Conservation (phyloP, 2,329 filamentous ascomycete genomes). For the Penicillium freii region DNA sequence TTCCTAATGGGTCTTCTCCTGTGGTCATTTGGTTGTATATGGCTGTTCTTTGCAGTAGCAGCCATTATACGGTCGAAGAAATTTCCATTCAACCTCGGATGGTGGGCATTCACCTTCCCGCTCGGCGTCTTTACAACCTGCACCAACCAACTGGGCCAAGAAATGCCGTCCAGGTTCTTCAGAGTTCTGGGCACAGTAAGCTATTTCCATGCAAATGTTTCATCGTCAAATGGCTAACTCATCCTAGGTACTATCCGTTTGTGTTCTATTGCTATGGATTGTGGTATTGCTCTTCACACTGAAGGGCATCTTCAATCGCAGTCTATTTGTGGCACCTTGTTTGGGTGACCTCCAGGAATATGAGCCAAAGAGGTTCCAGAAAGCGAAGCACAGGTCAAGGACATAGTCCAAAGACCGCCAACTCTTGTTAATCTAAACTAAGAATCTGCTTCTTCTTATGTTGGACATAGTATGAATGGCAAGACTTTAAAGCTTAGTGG, state of each 20-base stretch:
- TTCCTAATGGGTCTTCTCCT: background rate
- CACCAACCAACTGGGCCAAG: background rate
- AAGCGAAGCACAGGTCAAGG: background rate
- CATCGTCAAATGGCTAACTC: background rate
- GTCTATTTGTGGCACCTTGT: background rate
- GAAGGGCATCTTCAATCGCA: background rate
- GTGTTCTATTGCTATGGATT: background rate
- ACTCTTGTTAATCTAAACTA: background rate
- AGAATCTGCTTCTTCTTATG: background rate
- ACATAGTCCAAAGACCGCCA: background rate
- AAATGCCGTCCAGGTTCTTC: background rate
- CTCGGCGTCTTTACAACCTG: background rate
- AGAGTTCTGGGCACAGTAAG: background rate
- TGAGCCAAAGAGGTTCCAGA: background rate
- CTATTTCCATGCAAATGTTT: background rate
- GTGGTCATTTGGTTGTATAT: background rate
- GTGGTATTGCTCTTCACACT: background rate
- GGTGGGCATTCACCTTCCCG: slow-evolving; percentile 1
- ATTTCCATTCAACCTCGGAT: slow-evolving; percentile 1
- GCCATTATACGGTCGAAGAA: background rate
- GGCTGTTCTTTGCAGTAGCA: background rate
- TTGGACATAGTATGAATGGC: background rate
- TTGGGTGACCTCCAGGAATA: background rate
- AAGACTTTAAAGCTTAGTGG: background rate
- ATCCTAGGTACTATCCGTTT: background rate